Base-by-base conservation (phyloP, 257 asterid species). In the Penstemon barbatus region DNA sequence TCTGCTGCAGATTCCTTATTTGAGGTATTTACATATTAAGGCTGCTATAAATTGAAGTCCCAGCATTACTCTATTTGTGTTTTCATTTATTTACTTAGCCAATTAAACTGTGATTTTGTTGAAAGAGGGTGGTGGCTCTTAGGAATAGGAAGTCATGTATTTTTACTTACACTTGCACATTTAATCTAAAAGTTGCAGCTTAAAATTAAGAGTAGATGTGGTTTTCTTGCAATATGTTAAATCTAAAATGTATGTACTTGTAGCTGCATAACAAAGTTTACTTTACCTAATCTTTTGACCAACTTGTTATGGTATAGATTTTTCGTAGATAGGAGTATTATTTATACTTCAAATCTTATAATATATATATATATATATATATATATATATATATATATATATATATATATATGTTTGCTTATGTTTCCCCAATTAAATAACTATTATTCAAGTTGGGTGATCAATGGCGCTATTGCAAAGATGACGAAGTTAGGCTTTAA, bases 1-100 rank as follows among this genome's bases (percentile, higher is more conserved):
- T 84, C 95, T 70, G 76, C 85, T 18, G 80, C 90, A 8, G 92
- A 85, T 66, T 86, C 98, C 69, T 58, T 60, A 11, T 90, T 86
- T 46, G 83, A 79, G 83, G 80, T 78, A 37, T 61, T 49, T 5
- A 9, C 13, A 48, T 54, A 13, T 54, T 69, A 4, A 37, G 8
- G 12, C 19, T 68, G 0, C 36, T 54, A 11, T 15, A 0, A 15
- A 7, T 53, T 66, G 0, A 41, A 49, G 9, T 46, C 41, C 63
- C 48, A 19, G 50, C 43, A 65, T 74, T 70, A 45, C 41, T 36
- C 38, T 52, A 5, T 5, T 39, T 45, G 11, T 37, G 11, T 37
- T 54, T 13, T 8, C 13, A 4, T 48, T 49, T 37, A 8, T 11
- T 4, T 43, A 42, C 51, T 69, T 63, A 8, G 49, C 8, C 54